Conservation (phyloP, 1,139 yeast genomes). For the Maudiozyma humilis region DNA sequence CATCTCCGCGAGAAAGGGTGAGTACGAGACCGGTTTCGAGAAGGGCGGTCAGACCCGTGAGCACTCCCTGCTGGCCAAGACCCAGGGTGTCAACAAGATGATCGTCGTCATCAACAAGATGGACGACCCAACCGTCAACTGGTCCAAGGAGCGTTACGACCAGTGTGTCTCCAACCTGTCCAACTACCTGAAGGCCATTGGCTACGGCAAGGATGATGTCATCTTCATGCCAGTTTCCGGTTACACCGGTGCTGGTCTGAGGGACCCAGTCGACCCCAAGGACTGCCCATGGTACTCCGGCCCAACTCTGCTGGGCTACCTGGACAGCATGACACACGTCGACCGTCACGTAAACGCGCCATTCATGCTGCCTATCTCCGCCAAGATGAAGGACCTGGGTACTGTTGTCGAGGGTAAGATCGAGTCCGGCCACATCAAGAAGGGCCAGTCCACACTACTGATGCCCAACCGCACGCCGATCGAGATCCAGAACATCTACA, state of each 20-base stretch:
- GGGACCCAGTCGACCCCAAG: conserved; percentile 63
- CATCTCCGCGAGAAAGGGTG: conserved; percentile 89
- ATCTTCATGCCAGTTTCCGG: conserved; percentile 96
- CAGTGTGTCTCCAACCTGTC: conserved; percentile 85
- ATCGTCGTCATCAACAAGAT: conserved; percentile 93
- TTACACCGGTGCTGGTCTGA: conserved; percentile 92
- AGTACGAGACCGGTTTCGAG: conserved; percentile 92
- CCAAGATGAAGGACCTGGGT: conserved; percentile 94
- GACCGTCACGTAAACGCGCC: conserved; percentile 89
- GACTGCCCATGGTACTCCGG: conserved; percentile 92
- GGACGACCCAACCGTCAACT: conserved; percentile 94
- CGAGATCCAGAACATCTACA: conserved; percentile 79
- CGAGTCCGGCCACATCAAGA: conserved; percentile 88
- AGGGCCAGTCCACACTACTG: conserved; percentile 63
- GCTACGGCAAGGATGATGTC: conserved; percentile 81
- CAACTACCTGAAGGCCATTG: conserved; percentile 76
- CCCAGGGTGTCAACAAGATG: conserved; percentile 84
- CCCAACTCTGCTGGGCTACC: conserved; percentile 81
- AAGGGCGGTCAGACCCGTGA: conserved; percentile 92
- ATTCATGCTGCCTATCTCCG: conserved; percentile 91
- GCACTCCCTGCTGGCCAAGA: conserved; percentile 84
- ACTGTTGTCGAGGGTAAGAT: conserved; percentile 96
- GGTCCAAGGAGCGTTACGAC: conserved; percentile 95
- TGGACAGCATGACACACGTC: conserved; percentile 73
- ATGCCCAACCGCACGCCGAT: conserved; percentile 87